Evolutionary conservation across 1,284 basidiomycete species (phyloP), one percentile per base, ranked within the genome.

Genomic region (Tilletia caries): DNA sequence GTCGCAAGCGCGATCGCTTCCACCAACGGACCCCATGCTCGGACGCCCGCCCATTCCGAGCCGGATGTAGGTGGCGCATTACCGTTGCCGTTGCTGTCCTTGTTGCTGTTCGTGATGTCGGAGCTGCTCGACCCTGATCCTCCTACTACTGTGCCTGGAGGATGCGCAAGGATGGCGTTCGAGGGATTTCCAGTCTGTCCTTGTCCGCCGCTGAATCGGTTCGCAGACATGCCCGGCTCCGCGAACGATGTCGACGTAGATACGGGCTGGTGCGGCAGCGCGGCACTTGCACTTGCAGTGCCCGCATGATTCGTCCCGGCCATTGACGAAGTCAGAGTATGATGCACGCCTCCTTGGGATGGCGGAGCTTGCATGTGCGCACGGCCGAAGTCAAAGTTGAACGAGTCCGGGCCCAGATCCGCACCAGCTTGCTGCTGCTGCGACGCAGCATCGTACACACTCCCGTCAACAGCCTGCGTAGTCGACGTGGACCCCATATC

Each of bases 21-120:
- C 13, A 62, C 58, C 32, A 62, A 23, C 18, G 58, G 58, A 37
- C 58, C 58, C 58, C 58, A 62, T 10, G 58, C 58, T 18, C 33
- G 58, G 33, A 62, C 58, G n/a, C 58, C 58, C 8, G 58, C 58
- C 58, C 58, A 62, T 33, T 62, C 58, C 32, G 58, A 29, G 25
- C 58, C 58, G 2, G 58, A 34, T 13, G 58, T 23, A 12, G 58
- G 58, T 2, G 58, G 23, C 3, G 20, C 52, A 50, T 50, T 58
- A 33, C 20, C 27, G 32, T 20, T 62, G 32, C 13, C 13, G 18
- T 5, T 62, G 27, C 27, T 29, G 20, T 37, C 25, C 6, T 33
- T 15, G n/a, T 23, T 29, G 23, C 23, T 13, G 3, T 13, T 33
- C 18, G 29, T 3, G 4, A 33, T 5, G 8, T 32, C 32, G 58